These are phyloP conservation scores for Aspergillus sp. DNA, from an alignment of 2,329 filamentous ascomycete species.

Conservation along the genomic window DNA sequence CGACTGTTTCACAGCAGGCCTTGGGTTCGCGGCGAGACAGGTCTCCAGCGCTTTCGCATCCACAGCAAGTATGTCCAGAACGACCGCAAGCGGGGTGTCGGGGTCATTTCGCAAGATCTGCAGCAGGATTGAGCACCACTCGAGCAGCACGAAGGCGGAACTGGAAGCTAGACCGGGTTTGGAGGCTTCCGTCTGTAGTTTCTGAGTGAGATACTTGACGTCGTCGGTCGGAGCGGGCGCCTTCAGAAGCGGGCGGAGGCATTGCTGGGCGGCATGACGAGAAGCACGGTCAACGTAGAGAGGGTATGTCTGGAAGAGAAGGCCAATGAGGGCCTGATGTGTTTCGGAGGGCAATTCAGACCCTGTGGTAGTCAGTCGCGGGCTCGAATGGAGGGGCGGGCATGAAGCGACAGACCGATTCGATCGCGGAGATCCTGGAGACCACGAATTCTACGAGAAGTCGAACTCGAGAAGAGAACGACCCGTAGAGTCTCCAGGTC, in stretches of 20 bases:
- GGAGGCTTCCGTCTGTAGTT: conserved; percentile 68
- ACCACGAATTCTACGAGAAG: conserved; percentile 39
- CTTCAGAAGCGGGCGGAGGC: conserved; percentile 67
- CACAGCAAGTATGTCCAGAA: conserved; percentile 63
- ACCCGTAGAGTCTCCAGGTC: conserved; percentile 39
- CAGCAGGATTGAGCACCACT: conserved; percentile 83
- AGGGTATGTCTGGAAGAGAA: conserved; percentile 84
- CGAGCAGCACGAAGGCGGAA: conserved; percentile 83
- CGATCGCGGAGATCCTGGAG: conserved; percentile 46
- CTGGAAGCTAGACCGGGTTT: conserved; percentile 75
- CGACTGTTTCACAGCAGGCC: conserved; percentile 66
- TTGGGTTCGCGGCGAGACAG: conserved; percentile 66
- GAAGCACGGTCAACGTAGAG: conserved; percentile 85
- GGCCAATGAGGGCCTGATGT: conserved; percentile 56
- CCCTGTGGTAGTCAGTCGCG: conserved; percentile 19
- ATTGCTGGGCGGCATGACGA: conserved; percentile 77
- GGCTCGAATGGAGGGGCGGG: conserved; percentile 3
- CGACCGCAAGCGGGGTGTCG: conserved; percentile 60
- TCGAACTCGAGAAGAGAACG: conserved; percentile 44
- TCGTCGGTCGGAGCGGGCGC: conserved; percentile 52
- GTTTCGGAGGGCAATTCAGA: conserved; percentile 31
- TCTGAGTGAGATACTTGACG: conserved; percentile 60
- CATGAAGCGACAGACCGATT: conserved; percentile 29
- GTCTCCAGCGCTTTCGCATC: conserved; percentile 74
- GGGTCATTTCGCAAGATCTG: conserved; percentile 66